Base-by-base conservation (phyloP, 2,329 filamentous ascomycete species). In the Karstenula rhodostoma region DNA sequence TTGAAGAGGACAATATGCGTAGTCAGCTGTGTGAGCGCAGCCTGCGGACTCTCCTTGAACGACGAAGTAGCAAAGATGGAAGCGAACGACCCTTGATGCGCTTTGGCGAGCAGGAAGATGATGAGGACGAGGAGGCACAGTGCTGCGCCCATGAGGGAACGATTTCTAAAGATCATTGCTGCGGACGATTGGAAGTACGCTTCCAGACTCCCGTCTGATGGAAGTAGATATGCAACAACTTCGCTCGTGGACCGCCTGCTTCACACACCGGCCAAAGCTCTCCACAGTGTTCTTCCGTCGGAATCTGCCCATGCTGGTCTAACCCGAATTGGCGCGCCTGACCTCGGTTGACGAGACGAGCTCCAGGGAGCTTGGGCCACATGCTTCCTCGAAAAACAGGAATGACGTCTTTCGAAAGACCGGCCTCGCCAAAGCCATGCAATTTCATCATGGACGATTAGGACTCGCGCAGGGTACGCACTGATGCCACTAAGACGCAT, bases 1-100 rank as follows among this genome's bases (percentile, higher is more conserved):
- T 76, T 68, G 58, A 76, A 75, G 43, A 76, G 62, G 23, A 75
- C 73, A 37, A 76, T 65, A 44, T 76, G 72, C 23, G 69, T 72
- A 9, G 69, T 73, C 35, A 66, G 66, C 7, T 71, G 72, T 33
- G 64, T 51, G 9, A 66, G 51, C 12, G 65, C 62, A 10, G 63
- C 12, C 13, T 32, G 62, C 57, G 60, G 60, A 29, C 53, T 43
- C 17, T 61, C 62, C 46, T 67, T 67, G 2, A 72, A 59, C 32
- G 66, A 60, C 10, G 65, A 53, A 1, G 66, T 55, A 7, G 58
- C 25, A 15, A 60, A 25, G 10, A 64, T 8, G 49, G 62, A 66
- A 27, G 42, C 22, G 15, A 62, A 27, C 2, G 64, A 59, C 19
- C 58, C 60, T 19, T 40, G 13, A 29, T 56, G 19, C 57, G n/a